Base-by-base conservation (phyloP, 2,329 filamentous ascomycete species). In the Fusarium redolens region DNA sequence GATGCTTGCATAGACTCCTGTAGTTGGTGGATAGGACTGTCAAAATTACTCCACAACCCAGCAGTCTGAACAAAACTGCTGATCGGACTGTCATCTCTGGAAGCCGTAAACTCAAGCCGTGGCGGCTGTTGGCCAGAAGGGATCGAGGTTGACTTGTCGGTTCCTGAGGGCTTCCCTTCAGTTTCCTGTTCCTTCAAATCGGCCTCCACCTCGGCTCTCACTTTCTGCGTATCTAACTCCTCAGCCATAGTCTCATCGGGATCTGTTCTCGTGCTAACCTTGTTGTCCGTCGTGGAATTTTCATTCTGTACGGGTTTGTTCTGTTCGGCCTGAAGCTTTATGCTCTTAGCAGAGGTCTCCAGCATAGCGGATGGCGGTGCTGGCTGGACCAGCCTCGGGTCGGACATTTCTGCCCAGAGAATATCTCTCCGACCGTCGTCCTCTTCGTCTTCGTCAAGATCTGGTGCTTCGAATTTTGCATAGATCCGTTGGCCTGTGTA, bases 401-500 rank as follows among this genome's bases (percentile, higher is more conserved):
- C 91, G 41, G 90, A 86, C 78, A 96, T 85, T 28, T 93, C 91
- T 5, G 79, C 79, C 81, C 92, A 92, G 0, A 80, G 75, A 35
- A 95, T 65, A 11, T 85, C 85, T n/a, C 91, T 86, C 54, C 87
- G 84, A 2, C 92, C 92, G 68, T 91, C 86, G 62, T 92, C 88
- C 17, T 89, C 87, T 40, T 85, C 85, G 1, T 91, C 40, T 28
- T 57, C 90, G 11, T 90, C 87, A 12, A 89, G 83, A 15, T 89
- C 88, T 1, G 92, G 92, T 74, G 91, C 90, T 76, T 97, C 94
- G 72, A 97, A 96, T 65, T 91, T 93, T 69, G 88, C 90, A 75
- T 96, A 97, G 14, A 94, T 82, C 14, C 94, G 88, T 69, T 92
- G 86, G 1, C 94, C 94, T 0, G 92, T 91, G 43, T 87, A 82